Base-by-base conservation (phyloP, 768 basidiomycete species). In the Termitomyces sp. region DNA sequence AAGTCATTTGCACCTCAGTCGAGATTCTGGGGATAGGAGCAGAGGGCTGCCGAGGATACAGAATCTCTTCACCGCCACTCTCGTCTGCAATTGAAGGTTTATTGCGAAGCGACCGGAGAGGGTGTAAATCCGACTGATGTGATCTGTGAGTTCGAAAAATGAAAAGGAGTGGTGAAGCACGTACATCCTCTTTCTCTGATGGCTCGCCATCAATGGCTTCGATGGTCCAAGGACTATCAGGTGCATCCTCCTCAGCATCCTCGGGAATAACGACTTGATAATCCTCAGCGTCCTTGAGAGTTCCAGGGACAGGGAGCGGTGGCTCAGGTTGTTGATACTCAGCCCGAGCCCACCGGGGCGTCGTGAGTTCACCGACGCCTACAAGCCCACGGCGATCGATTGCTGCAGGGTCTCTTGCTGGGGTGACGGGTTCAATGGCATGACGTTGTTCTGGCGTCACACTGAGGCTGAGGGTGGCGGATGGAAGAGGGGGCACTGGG, bases 331-430 rank as follows among this genome's bases (percentile, higher is more conserved):
- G 78, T 62, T 71, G 69, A 36, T 74, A 71, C 48, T 80, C 78
- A 29, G 74, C 69, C 67, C 82, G 82, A 59, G 81, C 81, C 95
- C 94, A 99, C 59, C 94, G 83, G 48, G 97, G 97, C n/a, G 97
- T 99, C 20, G 94, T 78, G 32, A 98, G 83, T 72, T 99, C 97
- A 37, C 97, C 97, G 5, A 98, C 90, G 26, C 97, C 97, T 53
- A 98, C 85, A 41, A 98, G 84, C 37, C 86, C 89, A 18, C 85
- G 81, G 57, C 97, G 81, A 74, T 98, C 94, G 59, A 94, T 93
- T 63, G 75, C 69, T 22, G 90, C 84, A 22, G 90, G 88, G 73
- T 93, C 87, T 58, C 83, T 80, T 34, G 80, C 86, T 9, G 92
- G 92, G 0, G 91, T 90, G 37, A 83, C 73, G 18, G 87, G 85